Conservation (phyloP, 305 asterid genomes). For the Solanum hybrid region DNA sequence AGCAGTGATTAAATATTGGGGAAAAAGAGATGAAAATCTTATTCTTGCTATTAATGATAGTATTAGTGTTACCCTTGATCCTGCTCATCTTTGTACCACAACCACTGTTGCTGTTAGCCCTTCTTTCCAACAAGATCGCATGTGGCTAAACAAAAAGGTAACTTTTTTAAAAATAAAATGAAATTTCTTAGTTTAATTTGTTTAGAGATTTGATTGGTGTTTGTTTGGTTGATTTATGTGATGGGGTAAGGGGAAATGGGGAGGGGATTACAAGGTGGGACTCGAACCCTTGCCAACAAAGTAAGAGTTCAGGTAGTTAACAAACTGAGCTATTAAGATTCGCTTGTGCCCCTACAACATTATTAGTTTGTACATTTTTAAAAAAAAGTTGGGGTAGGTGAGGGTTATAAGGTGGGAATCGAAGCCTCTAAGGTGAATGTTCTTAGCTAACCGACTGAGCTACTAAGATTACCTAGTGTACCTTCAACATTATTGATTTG, state of each 20-base stretch:
- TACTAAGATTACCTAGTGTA: not conserved
- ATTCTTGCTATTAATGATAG: conserved; percentile 90
- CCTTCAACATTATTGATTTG: not conserved
- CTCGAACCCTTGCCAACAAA: not conserved
- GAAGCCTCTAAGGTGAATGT: not conserved
- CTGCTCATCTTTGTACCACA: conserved; percentile 93
- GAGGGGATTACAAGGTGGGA: not conserved
- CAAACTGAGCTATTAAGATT: not conserved
- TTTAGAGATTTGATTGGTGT: not conserved
- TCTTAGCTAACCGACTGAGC: not conserved
- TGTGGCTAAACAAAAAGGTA: conserved; percentile 98
- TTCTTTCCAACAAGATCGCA: conserved; percentile 60
- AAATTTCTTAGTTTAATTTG: not conserved
- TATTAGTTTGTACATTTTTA: rapidly evolving
- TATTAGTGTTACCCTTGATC: conserved; percentile 94
- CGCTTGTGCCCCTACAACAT: rapidly evolving
- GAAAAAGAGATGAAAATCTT: conserved; percentile 69
- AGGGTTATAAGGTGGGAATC: not conserved
- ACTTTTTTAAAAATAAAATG: not conserved
- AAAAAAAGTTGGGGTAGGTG: not conserved
- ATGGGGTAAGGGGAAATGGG: not conserved
- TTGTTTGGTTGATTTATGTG: not conserved
- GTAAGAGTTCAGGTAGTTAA: not conserved
- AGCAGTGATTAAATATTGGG: conserved; percentile 98
- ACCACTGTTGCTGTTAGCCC: conserved; percentile 98